Evolutionary conservation across 2,329 filamentous ascomycete genomes (phyloP), one percentile per base, ranked within the genome.

Genomic region (Alternaria sp.): DNA sequence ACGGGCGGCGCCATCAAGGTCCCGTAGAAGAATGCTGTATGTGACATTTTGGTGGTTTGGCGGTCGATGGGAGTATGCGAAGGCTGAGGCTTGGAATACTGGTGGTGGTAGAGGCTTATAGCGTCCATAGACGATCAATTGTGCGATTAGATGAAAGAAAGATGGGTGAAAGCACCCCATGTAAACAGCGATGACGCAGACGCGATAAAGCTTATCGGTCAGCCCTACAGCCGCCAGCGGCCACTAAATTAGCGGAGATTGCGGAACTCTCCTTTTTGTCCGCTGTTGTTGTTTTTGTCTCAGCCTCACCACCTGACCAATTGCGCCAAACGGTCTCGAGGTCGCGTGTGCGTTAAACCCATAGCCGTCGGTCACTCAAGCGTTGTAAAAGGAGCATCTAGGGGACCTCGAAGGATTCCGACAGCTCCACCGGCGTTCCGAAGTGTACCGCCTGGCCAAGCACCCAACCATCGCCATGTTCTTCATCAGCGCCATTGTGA

Each of bases 1-100:
- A 98, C 89, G 72, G 91, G 87, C 0, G 91, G 88, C n/a, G 90
- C 91, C 93, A 97, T 97, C 74, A 89, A 79, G 26, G 87, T 89
- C 84, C 86, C 88, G 75, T 90, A 90, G 83, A 89, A 89, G 81
- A 90, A 89, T 66, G 86, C 85, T 18, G 82, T 82, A 70, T 84
- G 82, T 48, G 84, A 65, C 72, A 73, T 76, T 7, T 38, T 54
- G 34, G 51, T 16, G 18, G 28, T 22, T 16, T n/a, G 47, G 42
- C 11, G 1, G 52, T 14, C 26, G 9, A 5, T 24, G 4, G 26
- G 14, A 11, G 0, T 36, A 3, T 39, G 12, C 8, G 20, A n/a
- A 22, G 16, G 24, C 14, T 43, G n/a, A 26, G 9, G 32, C 1
- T 47, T 38, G 24, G 42, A 44, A 32, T 32, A 26, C 22, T 64